phyloP scores from a whole-genome alignment of 768 basidiomycete species.

The Cantharellus cinnabarinus region DNA sequence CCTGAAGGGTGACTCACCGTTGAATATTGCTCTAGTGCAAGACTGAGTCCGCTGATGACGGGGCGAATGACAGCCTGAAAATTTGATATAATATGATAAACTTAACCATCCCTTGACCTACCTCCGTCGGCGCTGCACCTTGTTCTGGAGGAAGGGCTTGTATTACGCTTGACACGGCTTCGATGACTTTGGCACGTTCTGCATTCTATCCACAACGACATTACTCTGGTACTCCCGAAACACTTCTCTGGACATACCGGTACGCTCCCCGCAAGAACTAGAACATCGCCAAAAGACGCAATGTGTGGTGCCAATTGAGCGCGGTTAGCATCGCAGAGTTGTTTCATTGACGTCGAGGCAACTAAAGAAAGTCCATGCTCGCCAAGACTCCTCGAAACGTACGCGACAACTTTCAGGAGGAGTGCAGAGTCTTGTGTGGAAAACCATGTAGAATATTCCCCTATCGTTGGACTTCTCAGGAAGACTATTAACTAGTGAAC shows the following conservation, averaged over 20 bases:
- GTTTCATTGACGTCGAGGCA: constrained; percentile 66
- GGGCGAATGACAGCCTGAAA: constrained; percentile 52
- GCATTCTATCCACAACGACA: constrained; percentile 32
- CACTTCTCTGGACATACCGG: constrained; percentile 29
- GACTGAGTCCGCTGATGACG: constrained; percentile 46
- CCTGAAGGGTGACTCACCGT: constrained; percentile 18
- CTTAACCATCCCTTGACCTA: constrained; percentile 14
- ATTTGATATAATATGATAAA: not conserved
- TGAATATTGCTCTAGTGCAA: constrained; percentile 33
- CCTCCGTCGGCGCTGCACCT: constrained; percentile 59
- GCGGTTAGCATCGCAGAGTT: constrained; percentile 79
- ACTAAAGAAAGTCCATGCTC: constrained; percentile 43
- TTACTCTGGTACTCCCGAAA: not conserved
- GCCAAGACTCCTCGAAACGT: constrained; percentile 48
- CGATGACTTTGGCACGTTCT: constrained; percentile 76
- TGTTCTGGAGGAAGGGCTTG: constrained; percentile 69
- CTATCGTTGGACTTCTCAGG: constrained; percentile 17
- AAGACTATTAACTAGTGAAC: not conserved
- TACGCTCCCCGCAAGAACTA: constrained; percentile 52
- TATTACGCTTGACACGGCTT: constrained; percentile 84
- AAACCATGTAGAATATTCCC: constrained; percentile 66
- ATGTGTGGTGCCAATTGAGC: constrained; percentile 69
- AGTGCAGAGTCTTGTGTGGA: constrained; percentile 28
- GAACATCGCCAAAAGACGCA: constrained; percentile 62
- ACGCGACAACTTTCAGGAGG: constrained; percentile 43